Evolutionary conservation across 331 rosid genomes (phyloP).

Genomic region (Prunus yedoensis): DNA sequence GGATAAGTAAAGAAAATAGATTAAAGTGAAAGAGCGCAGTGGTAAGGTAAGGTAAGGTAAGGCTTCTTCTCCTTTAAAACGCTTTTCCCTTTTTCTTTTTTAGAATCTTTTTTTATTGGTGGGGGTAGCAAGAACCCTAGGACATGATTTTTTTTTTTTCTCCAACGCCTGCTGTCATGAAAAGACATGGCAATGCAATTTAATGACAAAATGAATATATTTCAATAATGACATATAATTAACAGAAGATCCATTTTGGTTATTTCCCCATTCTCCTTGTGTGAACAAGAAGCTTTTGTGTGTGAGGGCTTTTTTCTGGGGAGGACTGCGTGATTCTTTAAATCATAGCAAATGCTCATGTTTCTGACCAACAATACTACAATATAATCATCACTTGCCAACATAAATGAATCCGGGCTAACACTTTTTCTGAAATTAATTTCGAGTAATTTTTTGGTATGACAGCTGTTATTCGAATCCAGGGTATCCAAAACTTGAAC

Average conservation of each 20-base stretch:
- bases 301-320: neutral
- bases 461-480: too few species aligned
- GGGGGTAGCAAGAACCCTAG: constrained; percentile 31
- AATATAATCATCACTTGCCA: neutral
- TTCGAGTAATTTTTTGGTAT: too few species aligned
- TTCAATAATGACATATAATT: neutral
- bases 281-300: neutral
- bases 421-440: too few species aligned
- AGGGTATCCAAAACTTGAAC: too few species aligned
- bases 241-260: neutral
- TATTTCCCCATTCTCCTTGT: neutral
- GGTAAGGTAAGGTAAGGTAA: too few species aligned
- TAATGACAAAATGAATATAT: neutral
- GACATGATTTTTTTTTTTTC: constrained; percentile 22
- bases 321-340: neutral
- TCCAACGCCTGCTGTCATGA: constrained; percentile 16
- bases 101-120: constrained; percentile 37
- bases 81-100: neutral
- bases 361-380: constrained; percentile 1
- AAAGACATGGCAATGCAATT: constrained; percentile 9
- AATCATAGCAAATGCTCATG: neutral
- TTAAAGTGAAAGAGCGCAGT: too few species aligned
- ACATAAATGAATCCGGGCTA: neutral
- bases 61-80: neutral
- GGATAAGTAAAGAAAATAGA: too few species aligned